phyloP scores from a whole-genome alignment of 371 early-diverging fungal species.

The Zancudomyces culisetae region DNA sequence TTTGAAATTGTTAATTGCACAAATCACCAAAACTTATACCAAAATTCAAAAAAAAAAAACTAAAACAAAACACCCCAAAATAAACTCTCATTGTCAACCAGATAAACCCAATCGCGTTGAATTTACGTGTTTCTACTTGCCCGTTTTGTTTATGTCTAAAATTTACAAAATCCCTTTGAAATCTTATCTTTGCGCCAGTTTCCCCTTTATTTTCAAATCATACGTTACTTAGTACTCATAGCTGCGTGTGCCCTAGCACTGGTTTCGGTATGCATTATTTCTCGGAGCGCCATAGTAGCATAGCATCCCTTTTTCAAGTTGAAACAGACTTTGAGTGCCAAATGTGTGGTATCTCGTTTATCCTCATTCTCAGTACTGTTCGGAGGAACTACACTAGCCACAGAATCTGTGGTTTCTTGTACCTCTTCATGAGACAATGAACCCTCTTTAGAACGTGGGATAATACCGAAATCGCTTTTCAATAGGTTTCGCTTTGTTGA shows the following conservation, averaged over 20 bases:
- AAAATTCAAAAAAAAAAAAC: too few relatives aligned
- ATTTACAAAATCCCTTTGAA: too few relatives aligned
- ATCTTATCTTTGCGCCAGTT: too few relatives aligned
- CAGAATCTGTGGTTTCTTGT: slow-evolving; percentile 15
- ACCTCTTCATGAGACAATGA: background rate
- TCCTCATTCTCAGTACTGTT: background rate
- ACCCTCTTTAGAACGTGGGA: background rate
- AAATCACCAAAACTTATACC: too few relatives aligned
- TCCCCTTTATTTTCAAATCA: too few relatives aligned
- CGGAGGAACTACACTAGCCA: slow-evolving; percentile 8
- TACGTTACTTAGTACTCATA: too few relatives aligned
- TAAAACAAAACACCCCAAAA: too few relatives aligned
- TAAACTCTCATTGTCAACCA: too few relatives aligned
- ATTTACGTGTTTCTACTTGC: too few relatives aligned
- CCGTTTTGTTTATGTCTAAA: too few relatives aligned
- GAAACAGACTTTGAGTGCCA: slow-evolving; percentile 59
- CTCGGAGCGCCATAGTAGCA: slow-evolving; percentile 94
- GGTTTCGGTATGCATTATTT: slow-evolving; percentile 68
- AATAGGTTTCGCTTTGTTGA: background rate
- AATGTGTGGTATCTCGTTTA: slow-evolving; percentile 3
- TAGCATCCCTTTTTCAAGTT: slow-evolving; percentile 68
- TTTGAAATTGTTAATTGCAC: too few relatives aligned
- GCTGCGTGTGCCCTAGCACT: slow-evolving; percentile 4
- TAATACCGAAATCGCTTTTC: background rate
- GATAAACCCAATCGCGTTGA: too few relatives aligned